Percentiles rank a stretch among this genome's conserved stretches.
Evolutionary conservation across 352 stramenopile genomes (phyloP).

Genomic region (Phytophthora nicotianae): DNA sequence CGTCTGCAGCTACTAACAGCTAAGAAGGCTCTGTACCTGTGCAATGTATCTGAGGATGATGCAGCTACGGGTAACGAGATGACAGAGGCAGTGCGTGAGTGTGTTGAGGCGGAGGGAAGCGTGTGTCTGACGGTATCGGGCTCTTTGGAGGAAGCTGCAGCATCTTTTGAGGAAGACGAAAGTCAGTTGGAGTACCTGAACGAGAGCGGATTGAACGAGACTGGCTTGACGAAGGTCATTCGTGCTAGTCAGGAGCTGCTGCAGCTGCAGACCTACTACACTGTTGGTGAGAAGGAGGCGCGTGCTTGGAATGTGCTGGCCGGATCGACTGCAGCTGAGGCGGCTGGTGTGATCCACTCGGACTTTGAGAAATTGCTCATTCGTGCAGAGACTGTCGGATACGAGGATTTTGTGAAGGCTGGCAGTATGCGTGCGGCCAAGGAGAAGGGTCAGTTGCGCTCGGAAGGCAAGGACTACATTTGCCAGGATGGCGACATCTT

Average conservation of each 20-base stretch:
- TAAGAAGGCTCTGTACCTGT: constrained; percentile 97
- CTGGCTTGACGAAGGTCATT: constrained; percentile 86
- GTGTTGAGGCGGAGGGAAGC: constrained; percentile 72
- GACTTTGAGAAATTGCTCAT: constrained; percentile 91
- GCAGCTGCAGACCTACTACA: constrained; percentile 98
- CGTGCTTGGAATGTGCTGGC: constrained; percentile 83
- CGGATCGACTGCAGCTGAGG: constrained; percentile 74
- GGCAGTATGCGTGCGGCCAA: constrained; percentile 95
- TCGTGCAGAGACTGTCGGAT: constrained; percentile 94
- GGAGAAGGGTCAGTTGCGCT: constrained; percentile 91
- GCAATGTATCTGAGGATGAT: constrained; percentile 97
- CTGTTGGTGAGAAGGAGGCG: constrained; percentile 85
- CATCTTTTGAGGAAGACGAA: constrained; percentile 86
- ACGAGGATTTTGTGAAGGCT: constrained; percentile 94
- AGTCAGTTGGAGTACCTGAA: constrained; percentile 96
- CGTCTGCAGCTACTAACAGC: constrained; percentile 86
- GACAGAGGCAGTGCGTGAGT: constrained; percentile 77
- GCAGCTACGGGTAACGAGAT: constrained; percentile 94
- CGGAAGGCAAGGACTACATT: constrained; percentile 98
- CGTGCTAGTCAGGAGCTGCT: constrained; percentile 93
- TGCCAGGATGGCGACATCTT: constrained; percentile 99
- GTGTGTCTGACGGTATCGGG: constrained; percentile 79
- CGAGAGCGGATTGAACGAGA: constrained; percentile 73
- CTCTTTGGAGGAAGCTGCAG: constrained; percentile 77
- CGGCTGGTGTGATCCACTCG: constrained; percentile 86